These are phyloP conservation scores for Auricularia heimuer DNA, from an alignment of 768 basidiomycete genomes.

Conservation along the genomic window DNA sequence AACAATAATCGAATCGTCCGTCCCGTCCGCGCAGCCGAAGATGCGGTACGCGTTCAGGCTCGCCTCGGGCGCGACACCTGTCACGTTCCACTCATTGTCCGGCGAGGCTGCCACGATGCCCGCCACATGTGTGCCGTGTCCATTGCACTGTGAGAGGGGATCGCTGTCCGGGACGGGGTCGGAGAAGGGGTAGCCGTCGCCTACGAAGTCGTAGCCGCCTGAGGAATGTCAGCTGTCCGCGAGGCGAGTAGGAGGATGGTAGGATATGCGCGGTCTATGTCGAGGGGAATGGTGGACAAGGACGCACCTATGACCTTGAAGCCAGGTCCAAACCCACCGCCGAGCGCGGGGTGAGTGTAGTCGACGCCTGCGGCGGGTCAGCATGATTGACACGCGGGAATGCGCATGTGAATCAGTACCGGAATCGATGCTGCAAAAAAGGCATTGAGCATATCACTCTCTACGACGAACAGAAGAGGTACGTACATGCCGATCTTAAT, in stretches of 20 bases:
- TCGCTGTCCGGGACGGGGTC: slow-evolving; percentile 6
- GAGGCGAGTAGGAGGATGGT: no score
- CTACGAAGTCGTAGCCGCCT: slow-evolving; percentile 10
- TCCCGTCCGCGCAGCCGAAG: slow-evolving; percentile 10
- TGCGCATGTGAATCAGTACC: not conserved
- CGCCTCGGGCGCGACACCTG: slow-evolving; percentile 28
- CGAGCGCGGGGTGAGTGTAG: slow-evolving; percentile 4
- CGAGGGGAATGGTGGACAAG: no score
- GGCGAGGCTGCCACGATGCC: slow-evolving; percentile 20
- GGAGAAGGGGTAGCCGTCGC: slow-evolving; percentile 3
- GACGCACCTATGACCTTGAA: slow-evolving; percentile 8
- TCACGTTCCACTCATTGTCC: slow-evolving; percentile 24
- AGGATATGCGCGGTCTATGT: no score
- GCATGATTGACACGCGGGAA: no score
- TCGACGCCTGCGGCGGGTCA: not conserved
- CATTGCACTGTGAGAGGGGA: not conserved
- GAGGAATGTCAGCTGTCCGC: no score
- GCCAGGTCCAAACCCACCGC: slow-evolving; percentile 9
- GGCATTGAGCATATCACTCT: not conserved
- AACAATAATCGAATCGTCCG: slow-evolving; percentile 27
- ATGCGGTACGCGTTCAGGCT: slow-evolving; percentile 18
- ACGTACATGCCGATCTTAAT: slow-evolving; percentile 23
- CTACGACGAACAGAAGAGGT: not conserved
- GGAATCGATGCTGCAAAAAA: not conserved
- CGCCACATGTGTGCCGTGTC: slow-evolving; percentile 9